phyloP scores from a whole-genome alignment of 208 protist species.

The Wallacemonas sp. region DNA sequence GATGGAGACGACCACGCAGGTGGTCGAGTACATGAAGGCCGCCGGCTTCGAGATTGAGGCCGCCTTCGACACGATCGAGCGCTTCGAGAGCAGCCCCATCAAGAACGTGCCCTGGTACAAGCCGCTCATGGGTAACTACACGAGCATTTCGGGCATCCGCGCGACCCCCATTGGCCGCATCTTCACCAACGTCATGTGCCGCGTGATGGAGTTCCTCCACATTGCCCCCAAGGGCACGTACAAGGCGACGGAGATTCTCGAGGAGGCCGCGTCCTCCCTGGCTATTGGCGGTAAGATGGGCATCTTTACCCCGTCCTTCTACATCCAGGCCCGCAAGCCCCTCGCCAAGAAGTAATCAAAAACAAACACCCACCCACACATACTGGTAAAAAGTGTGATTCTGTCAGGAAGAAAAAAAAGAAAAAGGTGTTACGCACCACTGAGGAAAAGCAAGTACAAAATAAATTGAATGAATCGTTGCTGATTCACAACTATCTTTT shows the following conservation, averaged over 20 bases:
- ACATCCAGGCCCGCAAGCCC: conserved; percentile 90
- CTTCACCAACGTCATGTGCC: conserved; percentile 79
- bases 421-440: too few relatives aligned
- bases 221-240: conserved; percentile 79
- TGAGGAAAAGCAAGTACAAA: too few relatives aligned
- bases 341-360: conserved; percentile 18
- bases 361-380: background rate
- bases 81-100: conserved; percentile 66
- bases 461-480: too few relatives aligned
- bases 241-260: conserved; percentile 88
- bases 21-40: conserved; percentile 82
- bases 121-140: conserved; percentile 75
- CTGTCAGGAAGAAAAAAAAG: too few relatives aligned
- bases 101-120: conserved; percentile 91
- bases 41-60: conserved; percentile 94
- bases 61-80: conserved; percentile 61
- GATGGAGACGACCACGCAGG: conserved; percentile 77
- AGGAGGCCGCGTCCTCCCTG: conserved; percentile 88
- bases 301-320: conserved; percentile 95
- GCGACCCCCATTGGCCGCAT: conserved; percentile 84
- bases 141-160: conserved; percentile 70
- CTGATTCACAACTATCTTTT: background rate
- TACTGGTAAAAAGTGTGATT: too few relatives aligned
- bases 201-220: conserved; percentile 70
- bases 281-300: conserved; percentile 85